These are phyloP conservation scores for Acanthamoeba divionensis DNA, from an alignment of 208 protist genomes.

Conservation along the genomic window DNA sequence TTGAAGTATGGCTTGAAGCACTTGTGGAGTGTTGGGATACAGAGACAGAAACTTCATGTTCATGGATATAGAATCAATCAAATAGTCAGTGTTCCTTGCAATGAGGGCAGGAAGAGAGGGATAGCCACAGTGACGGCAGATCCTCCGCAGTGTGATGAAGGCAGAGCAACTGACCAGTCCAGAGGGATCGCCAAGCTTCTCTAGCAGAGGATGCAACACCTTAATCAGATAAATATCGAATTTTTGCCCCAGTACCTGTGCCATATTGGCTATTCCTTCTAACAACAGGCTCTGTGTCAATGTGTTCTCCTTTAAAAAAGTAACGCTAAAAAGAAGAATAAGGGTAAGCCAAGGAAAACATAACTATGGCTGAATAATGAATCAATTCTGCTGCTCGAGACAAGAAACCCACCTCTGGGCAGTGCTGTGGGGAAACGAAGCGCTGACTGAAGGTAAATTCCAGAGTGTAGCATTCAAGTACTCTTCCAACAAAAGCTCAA, in stretches of 20 bases:
- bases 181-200: not conserved
- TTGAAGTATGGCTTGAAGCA: conserved; percentile 16
- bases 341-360: not conserved
- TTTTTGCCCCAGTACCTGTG: not conserved
- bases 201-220: conserved; percentile 19
- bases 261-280: not conserved
- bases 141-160: not conserved
- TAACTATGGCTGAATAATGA: too few relatives aligned
- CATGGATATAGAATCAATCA: conserved; percentile 46
- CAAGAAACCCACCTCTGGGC: not conserved
- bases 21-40: conserved; percentile 34
- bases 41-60: not conserved
- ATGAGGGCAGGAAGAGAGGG: not conserved
- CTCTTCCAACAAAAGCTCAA: conserved; percentile 27
- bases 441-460: not conserved
- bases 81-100: conserved; percentile 39
- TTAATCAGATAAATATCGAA: conserved; percentile 15
- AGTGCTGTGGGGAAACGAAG: not conserved
- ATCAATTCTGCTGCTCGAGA: too few relatives aligned
- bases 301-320: conserved; percentile 3
- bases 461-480: not conserved
- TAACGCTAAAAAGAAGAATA: not conserved
- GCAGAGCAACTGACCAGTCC: conserved; percentile 11
- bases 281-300: not conserved
- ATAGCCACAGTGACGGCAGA: conserved; percentile 9